phyloP scores from a whole-genome alignment of 2,329 filamentous ascomycete genomes.

The Diaporthe destruens region DNA sequence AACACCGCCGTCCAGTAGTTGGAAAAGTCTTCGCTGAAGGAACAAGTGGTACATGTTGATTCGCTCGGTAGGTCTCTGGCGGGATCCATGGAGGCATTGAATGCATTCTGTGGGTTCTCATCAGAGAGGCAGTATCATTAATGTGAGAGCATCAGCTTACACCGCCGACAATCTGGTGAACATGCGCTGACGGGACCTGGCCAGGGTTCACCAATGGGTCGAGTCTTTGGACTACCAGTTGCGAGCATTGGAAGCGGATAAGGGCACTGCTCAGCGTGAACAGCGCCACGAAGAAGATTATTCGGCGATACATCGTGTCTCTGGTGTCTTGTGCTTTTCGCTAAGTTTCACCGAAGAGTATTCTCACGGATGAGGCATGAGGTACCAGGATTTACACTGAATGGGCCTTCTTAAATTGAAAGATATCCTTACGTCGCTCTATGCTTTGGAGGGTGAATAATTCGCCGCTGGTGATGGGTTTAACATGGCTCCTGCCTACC shows the following conservation, averaged over 20 bases:
- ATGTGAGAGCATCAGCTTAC: conserved; percentile 11
- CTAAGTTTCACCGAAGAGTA: not conserved
- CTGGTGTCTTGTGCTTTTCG: not conserved
- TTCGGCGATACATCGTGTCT: conserved; percentile 8
- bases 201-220: conserved; percentile 55
- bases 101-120: conserved; percentile 48
- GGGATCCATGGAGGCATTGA: conserved; percentile 55
- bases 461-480: conserved; percentile 2
- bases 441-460: not conserved
- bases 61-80: conserved; percentile 38
- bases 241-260: conserved; percentile 59
- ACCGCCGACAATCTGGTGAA: conserved; percentile 67
- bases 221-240: conserved; percentile 60
- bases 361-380: not conserved
- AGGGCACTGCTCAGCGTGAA: conserved; percentile 22
- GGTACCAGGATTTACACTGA: not conserved
- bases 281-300: conserved; percentile 16
- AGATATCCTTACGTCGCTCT: not conserved
- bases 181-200: conserved; percentile 61
- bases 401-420: not conserved
- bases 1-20: conserved; percentile 38
- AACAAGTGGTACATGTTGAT: conserved; percentile 51
- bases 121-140: not conserved
- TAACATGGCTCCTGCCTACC: conserved; percentile 11
- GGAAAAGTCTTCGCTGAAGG: conserved; percentile 38